These are phyloP conservation scores for Chytriomyces sp. DNA, from an alignment of 192 early-diverging fungal genomes.

Conservation along the genomic window DNA sequence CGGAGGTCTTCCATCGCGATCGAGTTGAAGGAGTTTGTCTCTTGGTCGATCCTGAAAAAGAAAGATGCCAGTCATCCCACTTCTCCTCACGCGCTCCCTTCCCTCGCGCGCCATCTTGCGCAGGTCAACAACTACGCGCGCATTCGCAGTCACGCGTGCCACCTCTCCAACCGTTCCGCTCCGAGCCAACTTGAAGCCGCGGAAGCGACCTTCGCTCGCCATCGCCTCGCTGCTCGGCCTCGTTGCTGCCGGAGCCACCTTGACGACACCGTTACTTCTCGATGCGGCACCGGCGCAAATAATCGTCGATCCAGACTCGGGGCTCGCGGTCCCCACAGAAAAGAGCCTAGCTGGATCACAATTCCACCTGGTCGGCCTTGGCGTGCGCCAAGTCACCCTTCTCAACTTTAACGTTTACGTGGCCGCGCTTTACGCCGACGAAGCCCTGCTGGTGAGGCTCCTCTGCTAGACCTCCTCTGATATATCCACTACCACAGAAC, in stretches of 20 bases:
- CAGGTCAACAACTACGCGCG: too few relatives aligned
- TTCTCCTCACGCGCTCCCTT: too few relatives aligned
- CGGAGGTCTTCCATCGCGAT: neutral
- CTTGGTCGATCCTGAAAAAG: too few relatives aligned
- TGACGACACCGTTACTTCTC: neutral
- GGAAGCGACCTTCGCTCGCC: neutral
- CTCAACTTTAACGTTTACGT: conserved; percentile 44
- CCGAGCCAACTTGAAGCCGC: too few relatives aligned
- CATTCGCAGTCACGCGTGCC: too few relatives aligned
- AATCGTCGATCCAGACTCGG: neutral
- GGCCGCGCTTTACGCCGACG: conserved; percentile 33
- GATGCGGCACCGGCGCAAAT: neutral
- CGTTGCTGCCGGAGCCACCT: neutral
- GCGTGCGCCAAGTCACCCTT: conserved; percentile 45
- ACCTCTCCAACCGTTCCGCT: too few relatives aligned
- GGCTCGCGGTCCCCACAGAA: neutral
- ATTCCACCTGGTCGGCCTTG: conserved; percentile 42
- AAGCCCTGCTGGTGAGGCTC: neutral
- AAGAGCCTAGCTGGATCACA: too few relatives aligned
- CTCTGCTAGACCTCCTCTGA: neutral
- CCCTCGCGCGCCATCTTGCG: too few relatives aligned
- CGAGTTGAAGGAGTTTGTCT: neutral
- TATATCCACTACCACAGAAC: neutral
- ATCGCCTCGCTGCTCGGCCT: neutral
- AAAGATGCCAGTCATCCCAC: too few relatives aligned